Conservation (phyloP, 1,139 yeast genomes). For the Suhomyces ambrosiae region DNA sequence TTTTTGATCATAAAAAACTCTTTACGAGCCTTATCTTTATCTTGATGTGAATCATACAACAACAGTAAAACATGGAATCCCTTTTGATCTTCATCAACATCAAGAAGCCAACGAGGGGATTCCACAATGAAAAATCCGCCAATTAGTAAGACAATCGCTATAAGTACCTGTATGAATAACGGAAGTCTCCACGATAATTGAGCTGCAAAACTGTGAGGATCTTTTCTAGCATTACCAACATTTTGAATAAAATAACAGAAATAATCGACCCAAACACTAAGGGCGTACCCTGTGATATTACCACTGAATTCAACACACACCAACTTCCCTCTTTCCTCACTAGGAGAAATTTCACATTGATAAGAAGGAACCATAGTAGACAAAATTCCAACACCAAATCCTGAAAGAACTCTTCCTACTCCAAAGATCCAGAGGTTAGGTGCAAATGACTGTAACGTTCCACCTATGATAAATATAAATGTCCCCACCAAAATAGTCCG, state of each 20-base stretch:
- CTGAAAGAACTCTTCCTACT: slow-evolving; percentile 53
- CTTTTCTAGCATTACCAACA: slow-evolving; percentile 39
- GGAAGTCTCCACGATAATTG: slow-evolving; percentile 57
- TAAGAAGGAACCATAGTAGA: slow-evolving; percentile 57
- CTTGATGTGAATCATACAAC: slow-evolving; percentile 59
- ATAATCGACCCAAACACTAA: slow-evolving; percentile 60
- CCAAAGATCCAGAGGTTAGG: slow-evolving; percentile 46
- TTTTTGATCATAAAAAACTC: slow-evolving; percentile 76
- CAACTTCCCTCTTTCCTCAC: slow-evolving; percentile 55
- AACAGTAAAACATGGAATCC: slow-evolving; percentile 79
- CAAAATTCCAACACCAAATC: slow-evolving; percentile 55
- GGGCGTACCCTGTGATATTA: slow-evolving; percentile 52
- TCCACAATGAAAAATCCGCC: slow-evolving; percentile 60
- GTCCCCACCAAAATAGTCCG: slow-evolving; percentile 53
- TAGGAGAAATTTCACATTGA: slow-evolving; percentile 59
- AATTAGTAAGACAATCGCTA: slow-evolving; percentile 46
- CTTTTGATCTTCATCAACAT: slow-evolving; percentile 51
- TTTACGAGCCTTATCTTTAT: slow-evolving; percentile 58
- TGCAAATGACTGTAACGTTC: slow-evolving; percentile 50
- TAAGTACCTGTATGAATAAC: slow-evolving; percentile 48
- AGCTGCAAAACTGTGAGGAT: slow-evolving; percentile 44
- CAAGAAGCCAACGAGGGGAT: slow-evolving; percentile 57
- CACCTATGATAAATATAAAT: slow-evolving; percentile 51
- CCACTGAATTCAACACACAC: slow-evolving; percentile 60
- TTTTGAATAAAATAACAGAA: slow-evolving; percentile 51